Conservation (phyloP, 2,329 filamentous ascomycete genomes). For the Phyllosticta citrichinensis region DNA sequence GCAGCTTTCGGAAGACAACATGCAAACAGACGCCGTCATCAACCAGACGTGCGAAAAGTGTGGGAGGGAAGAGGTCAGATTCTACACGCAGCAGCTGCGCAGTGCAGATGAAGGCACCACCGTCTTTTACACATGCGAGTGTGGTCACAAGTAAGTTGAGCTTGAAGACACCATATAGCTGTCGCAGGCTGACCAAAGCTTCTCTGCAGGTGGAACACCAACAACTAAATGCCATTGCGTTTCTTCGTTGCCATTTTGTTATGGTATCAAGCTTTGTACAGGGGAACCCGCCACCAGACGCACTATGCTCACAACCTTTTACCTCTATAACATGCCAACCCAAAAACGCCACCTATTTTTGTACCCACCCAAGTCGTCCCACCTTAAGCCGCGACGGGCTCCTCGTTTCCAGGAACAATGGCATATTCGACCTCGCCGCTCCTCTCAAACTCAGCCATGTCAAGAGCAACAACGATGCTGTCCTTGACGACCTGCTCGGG, state of each 20-base stretch:
- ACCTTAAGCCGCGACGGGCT: constrained; percentile 17
- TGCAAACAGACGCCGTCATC: constrained; percentile 62
- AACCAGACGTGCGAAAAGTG: constrained; percentile 70
- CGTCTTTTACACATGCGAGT: constrained; percentile 82
- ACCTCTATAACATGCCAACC: constrained; percentile 3
- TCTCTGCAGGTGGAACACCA: constrained; percentile 41
- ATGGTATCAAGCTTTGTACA: constrained; percentile 7
- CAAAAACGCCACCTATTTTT: constrained; percentile 5
- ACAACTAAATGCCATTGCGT: constrained; percentile 42
- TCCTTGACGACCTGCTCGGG: constrained; percentile 89
- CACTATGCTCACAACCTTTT: constrained; percentile 5
- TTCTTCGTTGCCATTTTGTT: constrained; percentile 1
- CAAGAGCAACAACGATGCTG: constrained; percentile 86
- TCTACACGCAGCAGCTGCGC: constrained; percentile 73
- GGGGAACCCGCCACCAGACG: not conserved
- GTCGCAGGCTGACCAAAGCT: constrained; percentile 8
- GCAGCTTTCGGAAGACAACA: constrained; percentile 65
- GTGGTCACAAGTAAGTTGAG: constrained; percentile 63
- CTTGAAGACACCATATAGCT: not conserved
- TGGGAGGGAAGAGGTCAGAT: constrained; percentile 71
- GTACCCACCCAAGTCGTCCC: not conserved
- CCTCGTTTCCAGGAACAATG: constrained; percentile 54
- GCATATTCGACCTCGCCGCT: constrained; percentile 85
- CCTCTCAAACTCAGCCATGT: constrained; percentile 97
- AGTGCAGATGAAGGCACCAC: constrained; percentile 93